A percentile compares a stretch with the other conserved stretches of the same genome.
Conservation (phyloP, 2,329 filamentous ascomycete species). For the Tolypocladium pustulatum region DNA sequence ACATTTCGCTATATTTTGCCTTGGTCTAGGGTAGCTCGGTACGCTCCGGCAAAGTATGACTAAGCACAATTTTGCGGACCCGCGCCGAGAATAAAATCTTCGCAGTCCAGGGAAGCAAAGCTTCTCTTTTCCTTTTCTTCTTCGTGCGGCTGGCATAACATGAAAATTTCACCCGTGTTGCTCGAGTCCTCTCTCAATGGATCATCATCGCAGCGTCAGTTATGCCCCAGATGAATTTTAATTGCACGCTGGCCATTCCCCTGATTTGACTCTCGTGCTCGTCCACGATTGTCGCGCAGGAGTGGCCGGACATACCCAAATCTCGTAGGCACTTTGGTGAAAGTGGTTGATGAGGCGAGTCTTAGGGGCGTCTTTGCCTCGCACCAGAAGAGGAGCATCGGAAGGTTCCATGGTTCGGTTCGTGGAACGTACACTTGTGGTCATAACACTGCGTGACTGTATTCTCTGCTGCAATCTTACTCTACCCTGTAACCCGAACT, state of each 20-base stretch:
- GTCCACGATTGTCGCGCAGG: constrained; percentile 19
- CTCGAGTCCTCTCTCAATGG: constrained; percentile 53
- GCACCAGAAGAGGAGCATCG: neutral
- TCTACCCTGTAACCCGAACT: neutral
- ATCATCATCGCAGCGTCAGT: constrained; percentile 57
- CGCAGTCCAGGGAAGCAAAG: constrained; percentile 9
- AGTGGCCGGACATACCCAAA: constrained; percentile 32
- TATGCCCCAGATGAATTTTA: constrained; percentile 65
- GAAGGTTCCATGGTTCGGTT: neutral
- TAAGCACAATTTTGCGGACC: constrained; percentile 7
- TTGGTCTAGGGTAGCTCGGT: constrained; percentile 1
- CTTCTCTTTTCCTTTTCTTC: constrained; percentile 44
- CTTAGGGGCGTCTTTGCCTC: neutral
- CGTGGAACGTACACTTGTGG: neutral
- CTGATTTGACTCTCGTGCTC: constrained; percentile 26
- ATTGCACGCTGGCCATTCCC: constrained; percentile 61
- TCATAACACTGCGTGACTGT: neutral
- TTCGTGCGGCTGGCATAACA: constrained; percentile 73
- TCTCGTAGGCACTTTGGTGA: neutral
- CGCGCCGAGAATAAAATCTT: constrained; percentile 18
- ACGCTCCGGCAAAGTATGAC: no score
- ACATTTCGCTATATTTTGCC: neutral
- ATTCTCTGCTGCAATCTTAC: neutral
- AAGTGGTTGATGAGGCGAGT: neutral
- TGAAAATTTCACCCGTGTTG: constrained; percentile 65